phyloP scores from a whole-genome alignment of 306 rosid genomes.

The Sesbania bispinosa region DNA sequence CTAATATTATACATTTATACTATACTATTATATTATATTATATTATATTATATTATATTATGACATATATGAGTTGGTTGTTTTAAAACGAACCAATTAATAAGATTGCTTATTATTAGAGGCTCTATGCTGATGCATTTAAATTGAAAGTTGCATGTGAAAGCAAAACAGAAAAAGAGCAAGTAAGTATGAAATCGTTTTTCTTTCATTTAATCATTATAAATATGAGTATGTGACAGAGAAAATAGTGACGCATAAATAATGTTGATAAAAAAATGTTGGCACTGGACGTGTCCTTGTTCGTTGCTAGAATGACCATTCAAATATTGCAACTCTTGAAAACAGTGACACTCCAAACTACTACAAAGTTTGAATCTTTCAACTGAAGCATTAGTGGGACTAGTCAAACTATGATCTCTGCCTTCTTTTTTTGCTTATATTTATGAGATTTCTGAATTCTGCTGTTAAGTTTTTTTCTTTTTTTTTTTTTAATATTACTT shows the following conservation, averaged over 20 bases:
- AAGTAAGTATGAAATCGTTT: neutral
- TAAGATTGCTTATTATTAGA: neutral
- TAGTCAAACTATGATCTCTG: neutral
- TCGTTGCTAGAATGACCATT: neutral
- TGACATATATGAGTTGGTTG: neutral
- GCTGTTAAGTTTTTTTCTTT: too few species aligned
- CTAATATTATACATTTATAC: neutral
- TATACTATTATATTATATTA: too few species aligned
- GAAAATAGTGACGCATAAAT: constrained; percentile 1
- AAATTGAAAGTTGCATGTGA: neutral
- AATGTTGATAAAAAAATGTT: too few species aligned
- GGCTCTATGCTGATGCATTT: neutral
- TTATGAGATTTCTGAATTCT: neutral
- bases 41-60: too few species aligned
- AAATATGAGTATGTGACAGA: too few species aligned
- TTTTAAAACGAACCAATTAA: neutral
- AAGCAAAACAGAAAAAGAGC: too few species aligned
- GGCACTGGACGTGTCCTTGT: neutral
- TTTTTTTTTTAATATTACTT: neutral
- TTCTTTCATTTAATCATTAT: neutral
- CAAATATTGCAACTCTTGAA: constrained; percentile 21
- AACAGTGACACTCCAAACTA: neutral
- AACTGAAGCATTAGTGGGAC: constrained; percentile 2
- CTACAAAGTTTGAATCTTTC: constrained; percentile 20
- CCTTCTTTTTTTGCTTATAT: neutral